Conservation (phyloP, 1,139 yeast genomes). For the Yamadazyma oceani region DNA sequence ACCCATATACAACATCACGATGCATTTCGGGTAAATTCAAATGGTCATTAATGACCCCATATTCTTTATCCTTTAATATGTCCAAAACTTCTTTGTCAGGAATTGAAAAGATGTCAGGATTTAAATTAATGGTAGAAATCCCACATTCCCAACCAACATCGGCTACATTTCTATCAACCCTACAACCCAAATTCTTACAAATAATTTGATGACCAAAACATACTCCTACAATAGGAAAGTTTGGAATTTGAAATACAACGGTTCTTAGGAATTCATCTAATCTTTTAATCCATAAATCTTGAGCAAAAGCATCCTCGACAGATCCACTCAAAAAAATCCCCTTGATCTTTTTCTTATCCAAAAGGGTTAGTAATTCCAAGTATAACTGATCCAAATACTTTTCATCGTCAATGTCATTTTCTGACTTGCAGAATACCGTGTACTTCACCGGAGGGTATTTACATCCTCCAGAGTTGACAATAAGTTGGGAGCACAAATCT, state of each 20-base stretch:
- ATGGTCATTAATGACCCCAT: conserved; percentile 20
- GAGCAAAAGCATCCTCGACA: conserved; percentile 55
- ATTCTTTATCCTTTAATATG: conserved; percentile 20
- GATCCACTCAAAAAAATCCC: conserved; percentile 69
- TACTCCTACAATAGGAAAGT: conserved; percentile 58
- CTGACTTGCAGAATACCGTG: conserved; percentile 40
- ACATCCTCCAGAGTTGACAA: conserved; percentile 19
- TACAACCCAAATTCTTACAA: conserved; percentile 62
- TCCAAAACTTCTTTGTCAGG: conserved; percentile 23
- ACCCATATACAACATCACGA: conserved; percentile 59
- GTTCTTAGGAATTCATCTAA: conserved; percentile 44
- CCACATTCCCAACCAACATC: conserved; percentile 76
- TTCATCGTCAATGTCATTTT: conserved; percentile 28
- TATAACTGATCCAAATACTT: conserved; percentile 17
- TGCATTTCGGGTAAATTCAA: conserved; percentile 63
- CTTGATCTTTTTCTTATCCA: conserved; percentile 34
- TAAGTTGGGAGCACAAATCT: conserved; percentile 39
- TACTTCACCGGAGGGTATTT: conserved; percentile 32
- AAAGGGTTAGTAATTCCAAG: conserved; percentile 18
- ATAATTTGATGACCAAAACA: conserved; percentile 89
- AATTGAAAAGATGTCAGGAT: conserved; percentile 35
- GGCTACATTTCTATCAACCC: conserved; percentile 51
- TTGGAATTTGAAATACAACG: conserved; percentile 22
- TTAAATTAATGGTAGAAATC: conserved; percentile 49
- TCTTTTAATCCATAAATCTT: conserved; percentile 51